A percentile compares a stretch with the other conserved stretches of the same genome.
Evolutionary conservation across 164 flowering plant species (phyloP).

Genomic region (Pachysandra terminalis): DNA sequence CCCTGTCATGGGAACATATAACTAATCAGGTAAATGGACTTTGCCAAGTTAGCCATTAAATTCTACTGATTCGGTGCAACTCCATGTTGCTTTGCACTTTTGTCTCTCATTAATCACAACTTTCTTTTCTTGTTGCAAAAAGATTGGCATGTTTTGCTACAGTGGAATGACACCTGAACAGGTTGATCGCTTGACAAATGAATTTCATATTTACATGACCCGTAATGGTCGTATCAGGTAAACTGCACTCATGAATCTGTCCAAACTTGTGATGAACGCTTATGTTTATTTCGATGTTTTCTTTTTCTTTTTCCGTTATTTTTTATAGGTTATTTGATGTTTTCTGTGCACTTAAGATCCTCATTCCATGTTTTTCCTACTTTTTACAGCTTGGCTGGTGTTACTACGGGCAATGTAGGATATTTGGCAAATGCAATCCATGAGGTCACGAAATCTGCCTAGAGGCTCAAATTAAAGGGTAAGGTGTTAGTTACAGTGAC

Average conservation of each 20-base stretch:
- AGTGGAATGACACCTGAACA: conserved; percentile 96
- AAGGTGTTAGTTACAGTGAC: neutral
- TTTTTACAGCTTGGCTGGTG: conserved; percentile 86
- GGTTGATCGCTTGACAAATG: conserved; percentile 78
- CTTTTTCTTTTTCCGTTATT: too few species aligned
- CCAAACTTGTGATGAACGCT: neutral
- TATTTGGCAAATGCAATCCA: conserved; percentile 93
- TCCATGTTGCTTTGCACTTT: neutral
- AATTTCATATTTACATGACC: conserved; percentile 91
- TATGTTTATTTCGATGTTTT: too few species aligned
- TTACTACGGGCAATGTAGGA: conserved; percentile 77
- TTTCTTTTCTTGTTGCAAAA: conserved; percentile 18
- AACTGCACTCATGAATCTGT: neutral
- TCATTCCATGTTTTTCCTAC: conserved; percentile 9
- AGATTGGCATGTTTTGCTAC: conserved; percentile 98
- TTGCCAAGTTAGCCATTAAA: neutral
- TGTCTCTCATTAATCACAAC: neutral
- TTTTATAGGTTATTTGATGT: neutral
- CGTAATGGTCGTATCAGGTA: conserved; percentile 98
- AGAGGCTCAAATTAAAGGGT: conserved; percentile 1
- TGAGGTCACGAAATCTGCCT: conserved; percentile 70
- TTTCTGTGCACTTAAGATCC: neutral
- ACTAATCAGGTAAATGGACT: conserved; percentile 69
- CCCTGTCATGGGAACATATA: conserved; percentile 90
- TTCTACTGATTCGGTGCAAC: neutral